phyloP scores from a whole-genome alignment of 257 asterid genomes.

The Nicotiana otophora region DNA sequence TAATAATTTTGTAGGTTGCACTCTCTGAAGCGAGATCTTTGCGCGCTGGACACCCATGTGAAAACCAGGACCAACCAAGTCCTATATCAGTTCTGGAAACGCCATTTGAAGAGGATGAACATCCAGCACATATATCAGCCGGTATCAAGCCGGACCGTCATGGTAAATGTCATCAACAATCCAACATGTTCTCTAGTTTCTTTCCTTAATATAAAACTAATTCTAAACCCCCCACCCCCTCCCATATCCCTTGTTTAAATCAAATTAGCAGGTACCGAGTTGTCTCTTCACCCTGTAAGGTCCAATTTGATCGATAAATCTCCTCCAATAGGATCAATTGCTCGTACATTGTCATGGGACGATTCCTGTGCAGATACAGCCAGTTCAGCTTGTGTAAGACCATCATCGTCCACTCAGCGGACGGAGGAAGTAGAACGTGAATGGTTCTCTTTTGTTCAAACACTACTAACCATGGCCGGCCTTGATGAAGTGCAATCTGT shows the following conservation, averaged over 20 bases:
- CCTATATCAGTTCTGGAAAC: slow-evolving; percentile 79
- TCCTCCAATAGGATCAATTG: slow-evolving; percentile 91
- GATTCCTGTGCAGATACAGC: slow-evolving; percentile 59
- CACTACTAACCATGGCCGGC: slow-evolving; percentile 57
- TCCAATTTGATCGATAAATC: slow-evolving; percentile 86
- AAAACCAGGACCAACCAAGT: slow-evolving; percentile 87
- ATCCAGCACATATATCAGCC: slow-evolving; percentile 28
- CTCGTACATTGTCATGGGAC: slow-evolving; percentile 70
- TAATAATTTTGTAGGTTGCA: slow-evolving; percentile 39
- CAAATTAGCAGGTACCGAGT: slow-evolving; percentile 44
- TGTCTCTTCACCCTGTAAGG: slow-evolving; percentile 31
- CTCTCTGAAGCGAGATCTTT: slow-evolving; percentile 25
- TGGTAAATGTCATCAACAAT: slow-evolving; percentile 31
- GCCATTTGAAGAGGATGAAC: slow-evolving; percentile 63
- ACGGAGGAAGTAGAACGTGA: slow-evolving; percentile 61
- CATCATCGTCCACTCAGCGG: slow-evolving; percentile 34
- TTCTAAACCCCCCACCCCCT: not conserved
- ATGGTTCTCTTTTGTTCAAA: slow-evolving; percentile 56
- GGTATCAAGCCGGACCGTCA: slow-evolving; percentile 34
- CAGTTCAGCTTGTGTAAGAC: slow-evolving; percentile 45
- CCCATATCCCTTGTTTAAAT: not conserved
- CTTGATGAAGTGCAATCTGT: slow-evolving; percentile 46
- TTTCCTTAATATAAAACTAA: slow-evolving; percentile 1
- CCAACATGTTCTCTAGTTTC: not conserved
- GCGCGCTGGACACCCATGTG: slow-evolving; percentile 40